A percentile compares a stretch with the other conserved stretches of the same genome.
Conservation (phyloP, 106 monocot species). For the Cymbidium sinense region DNA sequence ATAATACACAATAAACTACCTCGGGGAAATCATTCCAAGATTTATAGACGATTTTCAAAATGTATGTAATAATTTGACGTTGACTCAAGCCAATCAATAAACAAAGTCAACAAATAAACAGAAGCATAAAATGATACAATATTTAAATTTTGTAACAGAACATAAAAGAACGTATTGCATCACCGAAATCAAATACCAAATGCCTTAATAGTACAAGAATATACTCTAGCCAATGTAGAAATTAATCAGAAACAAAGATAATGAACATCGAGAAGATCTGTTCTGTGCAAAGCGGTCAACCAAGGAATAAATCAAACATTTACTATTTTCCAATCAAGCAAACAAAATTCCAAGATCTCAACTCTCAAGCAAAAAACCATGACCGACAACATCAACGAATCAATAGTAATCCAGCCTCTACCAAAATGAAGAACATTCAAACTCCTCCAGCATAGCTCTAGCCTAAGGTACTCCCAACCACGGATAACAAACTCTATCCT, state of each 20-base stretch:
- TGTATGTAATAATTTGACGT: neutral
- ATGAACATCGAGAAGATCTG: neutral
- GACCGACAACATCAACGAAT: neutral
- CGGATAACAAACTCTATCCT: constrained; percentile 41
- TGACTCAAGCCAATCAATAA: neutral
- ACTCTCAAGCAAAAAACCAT: constrained; percentile 5
- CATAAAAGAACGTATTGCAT: neutral
- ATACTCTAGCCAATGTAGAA: neutral
- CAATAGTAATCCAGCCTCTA: neutral
- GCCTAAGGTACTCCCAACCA: constrained; percentile 32
- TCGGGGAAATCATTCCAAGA: neutral
- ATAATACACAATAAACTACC: neutral
- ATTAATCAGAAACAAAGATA: neutral
- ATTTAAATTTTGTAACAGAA: neutral
- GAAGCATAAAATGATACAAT: neutral
- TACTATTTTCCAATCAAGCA: neutral
- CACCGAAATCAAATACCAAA: neutral
- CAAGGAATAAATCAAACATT: neutral
- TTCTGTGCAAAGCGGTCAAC: neutral
- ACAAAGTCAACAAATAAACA: neutral
- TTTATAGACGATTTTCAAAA: neutral
- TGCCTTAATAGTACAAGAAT: neutral
- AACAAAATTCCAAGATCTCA: neutral
- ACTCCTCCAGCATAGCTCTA: neutral
- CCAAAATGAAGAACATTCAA: constrained; percentile 7